Evolutionary conservation across 495 filamentous ascomycete species (phyloP), one percentile per base, ranked within the genome.

Genomic region (Penicillium ucsense): DNA sequence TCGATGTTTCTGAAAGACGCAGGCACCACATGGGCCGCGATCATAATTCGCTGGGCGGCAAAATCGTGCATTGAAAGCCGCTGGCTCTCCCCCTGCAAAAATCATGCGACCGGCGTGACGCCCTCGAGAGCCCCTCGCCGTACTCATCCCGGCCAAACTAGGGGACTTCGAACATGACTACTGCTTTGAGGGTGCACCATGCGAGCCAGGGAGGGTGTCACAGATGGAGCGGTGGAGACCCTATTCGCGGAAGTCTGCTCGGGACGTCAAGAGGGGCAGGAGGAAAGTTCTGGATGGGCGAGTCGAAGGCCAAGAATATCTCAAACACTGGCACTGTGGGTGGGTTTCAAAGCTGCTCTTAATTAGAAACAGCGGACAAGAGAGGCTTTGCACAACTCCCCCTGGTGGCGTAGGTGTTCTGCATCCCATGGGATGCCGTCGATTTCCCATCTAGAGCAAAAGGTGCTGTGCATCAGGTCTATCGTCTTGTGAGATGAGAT

Each of bases 91-190:
- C 42, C 20, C 20, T 20, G 20, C 20, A 20, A 20, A 55, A 49
- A 47, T 45, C 57, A 48, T 45, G 49, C 46, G 53, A 56, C 50
- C 49, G 45, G 54, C 55, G 57, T 49, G 2, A 53, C 57, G 54
- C 57, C 57, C 47, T 52, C 41, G 45, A 7, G 34, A 35, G 41
- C 41, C 32, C 31, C 29, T 32, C 9, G 46, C 34, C 27, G 20
- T 20, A 20, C 20, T 20, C 20, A 20, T 20, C 20, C 20, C 20
- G 20, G 20, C 20, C 20, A 20, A 20, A 20, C 20, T 20, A 20
- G 20, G 20, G 20, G 20, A 20, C 20, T 20, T 20, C 20, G 20
- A 20, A 20, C 20, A 20, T 20, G 20, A 20, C 20, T 20, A 20
- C 20, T 20, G 20, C 20, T 20, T 20, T 20, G 20, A 20, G 20